Percentiles rank a stretch among this genome's conserved stretches.
These are phyloP conservation scores for Arabidopsis arenosa DNA, from an alignment of 345 rosid genomes.

Conservation along the genomic window DNA sequence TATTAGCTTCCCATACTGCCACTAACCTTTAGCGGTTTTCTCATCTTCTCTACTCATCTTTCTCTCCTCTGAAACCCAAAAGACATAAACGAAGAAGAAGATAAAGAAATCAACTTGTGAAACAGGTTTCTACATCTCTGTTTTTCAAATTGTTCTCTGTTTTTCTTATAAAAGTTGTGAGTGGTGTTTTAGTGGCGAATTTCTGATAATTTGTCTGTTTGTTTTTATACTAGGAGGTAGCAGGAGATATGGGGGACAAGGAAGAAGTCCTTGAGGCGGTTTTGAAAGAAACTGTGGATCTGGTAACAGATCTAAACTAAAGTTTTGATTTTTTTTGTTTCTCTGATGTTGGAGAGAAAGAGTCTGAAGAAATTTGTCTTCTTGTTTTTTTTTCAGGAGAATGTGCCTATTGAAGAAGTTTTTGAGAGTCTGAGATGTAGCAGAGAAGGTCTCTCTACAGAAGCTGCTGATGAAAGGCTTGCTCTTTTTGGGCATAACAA, in stretches of 20 bases:
- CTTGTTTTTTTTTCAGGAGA: constrained; percentile 61
- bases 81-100: not conserved
- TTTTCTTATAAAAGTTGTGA: not conserved
- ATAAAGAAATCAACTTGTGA: not conserved
- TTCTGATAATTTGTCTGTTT: constrained; percentile 2
- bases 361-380: not conserved
- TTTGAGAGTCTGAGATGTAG: constrained; percentile 97
- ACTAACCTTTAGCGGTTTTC: constrained; percentile 47
- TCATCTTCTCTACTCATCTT: constrained; percentile 38
- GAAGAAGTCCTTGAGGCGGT: constrained; percentile 90
- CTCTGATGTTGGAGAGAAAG: constrained; percentile 11
- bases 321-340: constrained; percentile 19
- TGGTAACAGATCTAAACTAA: constrained; percentile 84
- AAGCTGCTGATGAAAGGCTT: constrained; percentile 91
- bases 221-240: not conserved
- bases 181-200: constrained; percentile 10
- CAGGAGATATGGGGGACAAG: constrained; percentile 64
- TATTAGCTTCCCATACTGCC: constrained; percentile 45
- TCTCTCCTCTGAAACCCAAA: constrained; percentile 15
- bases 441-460: constrained; percentile 77
- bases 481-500: constrained; percentile 92
- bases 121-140: constrained; percentile 18
- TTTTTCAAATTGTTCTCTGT: not conserved
- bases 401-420: constrained; percentile 96
- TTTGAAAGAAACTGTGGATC: constrained; percentile 95